These are phyloP conservation scores for Alisma plantagoaquatica DNA, from an alignment of 106 monocot species.

Conservation along the genomic window DNA sequence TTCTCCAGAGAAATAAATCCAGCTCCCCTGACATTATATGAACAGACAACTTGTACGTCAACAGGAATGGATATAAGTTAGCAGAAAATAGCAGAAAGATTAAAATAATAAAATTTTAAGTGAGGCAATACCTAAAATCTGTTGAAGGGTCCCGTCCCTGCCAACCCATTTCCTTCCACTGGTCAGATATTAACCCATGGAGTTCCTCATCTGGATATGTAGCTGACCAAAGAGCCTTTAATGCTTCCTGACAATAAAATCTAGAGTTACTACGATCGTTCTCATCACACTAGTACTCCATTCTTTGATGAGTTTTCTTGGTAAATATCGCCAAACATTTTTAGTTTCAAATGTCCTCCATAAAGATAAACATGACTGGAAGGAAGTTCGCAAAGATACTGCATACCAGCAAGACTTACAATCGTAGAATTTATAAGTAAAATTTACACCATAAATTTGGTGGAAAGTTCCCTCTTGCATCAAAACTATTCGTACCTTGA, in stretches of 20 bases:
- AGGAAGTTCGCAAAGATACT: too few species aligned
- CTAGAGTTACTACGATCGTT: not conserved
- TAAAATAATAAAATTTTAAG: not conserved
- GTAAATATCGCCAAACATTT: too few species aligned
- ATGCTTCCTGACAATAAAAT: slow-evolving; percentile 39
- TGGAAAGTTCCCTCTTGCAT: too few species aligned
- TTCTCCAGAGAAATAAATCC: slow-evolving; percentile 12
- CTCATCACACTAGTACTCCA: not conserved
- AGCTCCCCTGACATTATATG: not conserved
- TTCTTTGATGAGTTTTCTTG: not conserved
- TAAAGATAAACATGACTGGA: too few species aligned
- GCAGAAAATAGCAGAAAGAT: not conserved
- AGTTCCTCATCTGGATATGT: slow-evolving; percentile 79
- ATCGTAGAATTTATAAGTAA: too few species aligned
- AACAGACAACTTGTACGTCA: not conserved
- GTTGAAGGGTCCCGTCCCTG: slow-evolving; percentile 86
- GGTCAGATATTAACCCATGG: slow-evolving; percentile 58
- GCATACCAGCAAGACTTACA: too few species aligned
- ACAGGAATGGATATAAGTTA: not conserved
- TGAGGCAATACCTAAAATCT: slow-evolving; percentile 45
- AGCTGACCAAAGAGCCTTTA: slow-evolving; percentile 73
- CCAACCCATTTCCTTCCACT: slow-evolving; percentile 97
- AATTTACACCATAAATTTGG: too few species aligned
- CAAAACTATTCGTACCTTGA: too few species aligned
- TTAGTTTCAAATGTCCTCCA: too few species aligned